Evolutionary conservation across 192 early-diverging fungal species (phyloP).

Genomic region (Chytriomyces hyalinus): DNA sequence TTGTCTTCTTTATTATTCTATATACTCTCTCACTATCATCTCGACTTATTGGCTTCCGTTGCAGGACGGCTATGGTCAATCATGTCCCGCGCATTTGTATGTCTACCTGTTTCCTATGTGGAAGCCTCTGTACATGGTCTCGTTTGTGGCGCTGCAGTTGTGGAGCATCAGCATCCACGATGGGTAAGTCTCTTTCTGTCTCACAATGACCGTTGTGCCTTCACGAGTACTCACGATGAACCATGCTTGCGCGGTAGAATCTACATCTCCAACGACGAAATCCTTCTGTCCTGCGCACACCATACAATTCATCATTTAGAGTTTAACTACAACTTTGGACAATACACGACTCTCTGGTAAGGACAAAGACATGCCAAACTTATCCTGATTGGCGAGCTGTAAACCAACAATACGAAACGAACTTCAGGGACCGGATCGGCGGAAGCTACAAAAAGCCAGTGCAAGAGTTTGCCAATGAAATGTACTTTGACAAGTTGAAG

Average conservation of each 20-base stretch:
- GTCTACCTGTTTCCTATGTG: conserved; percentile 92
- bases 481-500: conserved; percentile 56
- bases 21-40: not conserved
- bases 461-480: conserved; percentile 54
- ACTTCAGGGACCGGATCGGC: conserved; percentile 56
- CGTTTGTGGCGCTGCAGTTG: conserved; percentile 88
- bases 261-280: conserved; percentile 40
- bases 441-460: conserved; percentile 55
- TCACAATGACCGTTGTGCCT: not conserved
- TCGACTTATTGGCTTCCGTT: not conserved
- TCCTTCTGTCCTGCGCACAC: conserved; percentile 74
- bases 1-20: conserved; percentile 21
- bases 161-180: conserved; percentile 99
- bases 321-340: conserved; percentile 99
- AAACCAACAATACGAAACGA: not conserved
- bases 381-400: conserved; percentile 50
- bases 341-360: conserved; percentile 98
- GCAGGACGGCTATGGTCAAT: conserved; percentile 92
- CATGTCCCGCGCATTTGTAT: conserved; percentile 92
- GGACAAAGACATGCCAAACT: not conserved
- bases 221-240: not conserved
- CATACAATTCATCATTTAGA: conserved; percentile 98
- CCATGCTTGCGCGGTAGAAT: not conserved
- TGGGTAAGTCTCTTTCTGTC: conserved; percentile 53
- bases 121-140: conserved; percentile 82